phyloP scores from a whole-genome alignment of 139 green algal genomes.

The Micractinium conductrix region DNA sequence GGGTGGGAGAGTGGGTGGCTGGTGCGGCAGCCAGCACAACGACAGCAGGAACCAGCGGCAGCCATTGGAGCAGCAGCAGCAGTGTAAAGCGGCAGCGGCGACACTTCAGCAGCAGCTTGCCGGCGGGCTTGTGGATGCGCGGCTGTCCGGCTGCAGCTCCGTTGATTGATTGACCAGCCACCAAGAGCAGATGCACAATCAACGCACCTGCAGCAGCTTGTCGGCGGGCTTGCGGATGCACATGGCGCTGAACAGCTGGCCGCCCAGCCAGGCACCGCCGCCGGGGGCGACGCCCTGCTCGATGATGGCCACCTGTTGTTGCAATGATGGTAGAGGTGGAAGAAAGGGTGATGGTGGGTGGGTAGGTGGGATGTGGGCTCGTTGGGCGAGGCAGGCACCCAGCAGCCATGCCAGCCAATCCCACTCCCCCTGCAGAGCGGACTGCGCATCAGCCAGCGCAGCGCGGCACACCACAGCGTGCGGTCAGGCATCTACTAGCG shows the following conservation, averaged over 20 bases:
- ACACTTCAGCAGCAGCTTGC: slow-evolving; percentile 91
- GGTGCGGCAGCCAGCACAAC: too few species aligned
- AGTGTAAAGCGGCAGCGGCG: too few species aligned
- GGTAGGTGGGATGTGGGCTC: background rate
- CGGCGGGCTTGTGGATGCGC: slow-evolving; percentile 79
- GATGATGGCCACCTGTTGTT: slow-evolving; percentile 89
- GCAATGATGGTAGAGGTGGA: background rate
- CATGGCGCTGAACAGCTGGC: slow-evolving; percentile 96
- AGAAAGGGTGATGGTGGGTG: background rate
- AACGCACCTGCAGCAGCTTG: slow-evolving; percentile 89
- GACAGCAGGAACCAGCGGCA: too few species aligned
- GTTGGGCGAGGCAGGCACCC: background rate
- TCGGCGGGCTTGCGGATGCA: slow-evolving; percentile 82
- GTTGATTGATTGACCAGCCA: too few species aligned
- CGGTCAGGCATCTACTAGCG: background rate
- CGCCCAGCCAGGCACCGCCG: slow-evolving; percentile 96
- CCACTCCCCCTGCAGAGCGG: too few species aligned
- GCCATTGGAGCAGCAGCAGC: too few species aligned
- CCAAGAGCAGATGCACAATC: too few species aligned
- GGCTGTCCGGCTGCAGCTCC: too few species aligned
- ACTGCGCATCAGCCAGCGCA: background rate
- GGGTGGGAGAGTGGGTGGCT: too few species aligned
- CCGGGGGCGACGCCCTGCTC: slow-evolving; percentile 77
- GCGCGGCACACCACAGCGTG: background rate
- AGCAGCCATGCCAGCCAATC: background rate